Percentiles rank a stretch among this genome's conserved stretches.
phyloP scores from a whole-genome alignment of 2,329 filamentous ascomycete species.

The Sarocladium oryzae region DNA sequence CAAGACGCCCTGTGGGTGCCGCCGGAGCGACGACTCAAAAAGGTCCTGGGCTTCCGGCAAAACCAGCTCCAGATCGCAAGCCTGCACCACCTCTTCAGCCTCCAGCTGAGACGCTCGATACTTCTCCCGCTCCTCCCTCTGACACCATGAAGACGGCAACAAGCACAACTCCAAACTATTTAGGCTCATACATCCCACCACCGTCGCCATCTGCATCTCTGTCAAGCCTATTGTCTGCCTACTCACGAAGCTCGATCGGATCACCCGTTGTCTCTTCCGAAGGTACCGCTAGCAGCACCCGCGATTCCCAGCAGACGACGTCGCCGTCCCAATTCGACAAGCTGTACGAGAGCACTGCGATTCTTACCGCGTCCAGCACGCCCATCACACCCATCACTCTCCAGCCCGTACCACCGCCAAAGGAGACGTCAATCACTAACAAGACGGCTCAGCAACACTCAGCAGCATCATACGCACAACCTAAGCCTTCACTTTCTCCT shows the following conservation, averaged over 20 bases:
- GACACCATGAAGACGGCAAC: constrained; percentile 9
- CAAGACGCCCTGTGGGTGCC: constrained; percentile 10
- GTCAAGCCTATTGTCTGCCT: constrained; percentile 50
- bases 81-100: not conserved
- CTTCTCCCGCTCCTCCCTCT: not conserved
- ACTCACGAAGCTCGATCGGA: constrained; percentile 41
- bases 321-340: constrained; percentile 18
- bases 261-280: constrained; percentile 36
- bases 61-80: not conserved
- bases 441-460: not conserved
- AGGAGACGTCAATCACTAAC: constrained; percentile 1
- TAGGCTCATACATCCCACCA: constrained; percentile 13
- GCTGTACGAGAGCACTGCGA: not conserved
- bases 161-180: constrained; percentile 17
- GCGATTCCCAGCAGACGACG: constrained; percentile 17
- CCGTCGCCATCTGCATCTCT: constrained; percentile 26
- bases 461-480: not conserved
- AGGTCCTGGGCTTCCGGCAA: constrained; percentile 3
- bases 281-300: constrained; percentile 21
- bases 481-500: constrained; percentile 2
- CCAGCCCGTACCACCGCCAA: constrained; percentile 3
- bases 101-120: not conserved
- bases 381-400: constrained; percentile 12
- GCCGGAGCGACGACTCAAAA: not conserved
- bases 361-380: constrained; percentile 17